Evolutionary conservation across 495 filamentous ascomycete species (phyloP), one percentile per base, ranked within the genome.

Genomic region (Collariella sp.): DNA sequence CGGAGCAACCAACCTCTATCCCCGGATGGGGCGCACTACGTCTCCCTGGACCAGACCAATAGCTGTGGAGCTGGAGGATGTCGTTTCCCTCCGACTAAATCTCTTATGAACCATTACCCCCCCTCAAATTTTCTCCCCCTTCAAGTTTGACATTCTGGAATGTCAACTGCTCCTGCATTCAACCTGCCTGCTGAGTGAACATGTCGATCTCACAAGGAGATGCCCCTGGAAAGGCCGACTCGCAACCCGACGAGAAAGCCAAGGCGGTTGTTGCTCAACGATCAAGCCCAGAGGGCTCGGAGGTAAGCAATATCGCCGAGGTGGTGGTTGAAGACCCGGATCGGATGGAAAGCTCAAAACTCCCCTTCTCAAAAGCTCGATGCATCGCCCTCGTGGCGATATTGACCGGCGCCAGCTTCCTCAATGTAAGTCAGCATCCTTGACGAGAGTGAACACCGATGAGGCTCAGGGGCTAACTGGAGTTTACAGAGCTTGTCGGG

Each of bases 341-440:
- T 19, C 54, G 50, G 22, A 23, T 36, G 22, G 48, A 48, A 26
- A 46, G 40, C 0, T 16, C 66, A 38, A 70, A 65, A 10, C 59
- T 76, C 13, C 68, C 74, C 0, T 69, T 75, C 24, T 76, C 73
- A 3, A 73, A 69, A 58, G 74, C 70, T 18, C 64, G 71, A 33
- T 73, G 73, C 50, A 75, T 77, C 29, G 73, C 68, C 34, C 62
- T 77, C 5, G 74, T 76, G 9, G 67, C 67, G n/a, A 74, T 72
- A 0, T 63, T 81, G 36, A 74, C 77, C 1, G 76, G 74, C 7
- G 79, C 79, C 0, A 73, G 73, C 35, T 83, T 83, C 46, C 61
- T 81, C 20, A 80, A 80, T 62, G 79, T 75, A 66, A 52, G 69
- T 66, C 20, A 1, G 36, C 9, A 31, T 31, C 26, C 26, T 31